A percentile compares a stretch with the other conserved stretches of the same genome.
Conservation (phyloP, 306 rosid genomes). For the Ormosia semicastrata region DNA sequence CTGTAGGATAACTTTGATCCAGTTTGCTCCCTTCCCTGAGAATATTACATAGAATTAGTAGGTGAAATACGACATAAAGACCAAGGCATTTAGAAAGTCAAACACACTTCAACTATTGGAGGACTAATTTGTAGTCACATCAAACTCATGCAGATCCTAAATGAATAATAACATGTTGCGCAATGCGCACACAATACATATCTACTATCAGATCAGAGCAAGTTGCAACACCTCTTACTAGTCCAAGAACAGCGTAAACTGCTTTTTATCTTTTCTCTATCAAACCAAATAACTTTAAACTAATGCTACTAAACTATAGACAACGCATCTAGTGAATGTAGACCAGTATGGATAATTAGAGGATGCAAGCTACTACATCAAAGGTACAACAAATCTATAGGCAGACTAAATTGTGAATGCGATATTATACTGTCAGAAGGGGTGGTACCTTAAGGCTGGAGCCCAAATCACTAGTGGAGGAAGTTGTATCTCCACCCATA, state of each 20-base stretch:
- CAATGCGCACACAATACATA: not conserved
- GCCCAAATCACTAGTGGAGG: slow-evolving; percentile 58
- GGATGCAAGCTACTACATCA: not conserved
- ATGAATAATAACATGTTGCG: not conserved
- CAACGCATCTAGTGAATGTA: not conserved
- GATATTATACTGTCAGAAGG: not conserved
- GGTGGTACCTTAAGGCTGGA: slow-evolving; percentile 55
- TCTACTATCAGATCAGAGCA: not conserved
- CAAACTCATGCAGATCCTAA: not conserved
- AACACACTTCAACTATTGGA: not conserved
- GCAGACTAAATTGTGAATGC: not conserved
- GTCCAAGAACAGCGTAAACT: not conserved
- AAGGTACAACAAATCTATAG: not conserved
- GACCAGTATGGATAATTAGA: not conserved
- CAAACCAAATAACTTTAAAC: not conserved
- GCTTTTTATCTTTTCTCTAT: not conserved
- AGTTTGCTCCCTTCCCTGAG: slow-evolving; percentile 50
- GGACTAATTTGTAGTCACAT: not conserved
- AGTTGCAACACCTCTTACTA: not conserved
- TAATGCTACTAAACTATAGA: not conserved
- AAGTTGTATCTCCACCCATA: slow-evolving; percentile 54
- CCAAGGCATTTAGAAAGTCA: not conserved
- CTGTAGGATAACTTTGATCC: slow-evolving; percentile 31
- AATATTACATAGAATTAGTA: not conserved
- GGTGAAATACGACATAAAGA: not conserved